Base-by-base conservation (phyloP, 2,329 filamentous ascomycete species). In the Zymoseptoria tritici region DNA sequence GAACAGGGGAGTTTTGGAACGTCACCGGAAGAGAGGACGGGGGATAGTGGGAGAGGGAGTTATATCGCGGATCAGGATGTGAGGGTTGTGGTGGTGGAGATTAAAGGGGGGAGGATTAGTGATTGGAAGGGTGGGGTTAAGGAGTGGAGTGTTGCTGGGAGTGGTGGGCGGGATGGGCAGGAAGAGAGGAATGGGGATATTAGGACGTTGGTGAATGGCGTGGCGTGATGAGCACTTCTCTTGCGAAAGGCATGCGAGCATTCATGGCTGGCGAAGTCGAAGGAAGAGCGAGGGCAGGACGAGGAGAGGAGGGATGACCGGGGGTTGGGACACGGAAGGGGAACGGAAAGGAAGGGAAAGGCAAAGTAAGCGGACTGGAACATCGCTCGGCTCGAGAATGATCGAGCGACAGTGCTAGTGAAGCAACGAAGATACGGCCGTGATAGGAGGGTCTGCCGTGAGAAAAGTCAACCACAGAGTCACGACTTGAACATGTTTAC, bases 61-160 rank as follows among this genome's bases (percentile, higher is more conserved):
- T 90, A 91, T 74, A 83, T 96, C 50, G 88, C 87, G 46, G 89
- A 88, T 2, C 88, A 91, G 70, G 89, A 94, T 72, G 91, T 95
- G 1, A 82, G 89, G 54, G 92, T 97, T 6, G 90, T 97, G 36
- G 83, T 93, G 5, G 94, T 97, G 7, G 84, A 83, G 68, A 90
- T 97, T 67, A 83, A 82, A 68, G 90, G 92, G 72, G 91, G 94
- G 54, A 83, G 91, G 69, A 95, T 95, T 68, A 91, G 89, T 65
- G 94, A 96, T 74, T 96, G 89, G 89, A 96, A 96, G 78, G 93
- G 94, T n/a, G 85, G 86, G 13, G 91, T 97, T 4, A 85, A 88
- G 68, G 93, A 97, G 72, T 97, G 85, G 84, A 71, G 70, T 8
- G 58, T 70, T 20, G 60, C 16, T 24, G 36, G 29, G 13, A 46